phyloP scores from a whole-genome alignment of 257 asterid genomes.

The Solanum sitiens region DNA sequence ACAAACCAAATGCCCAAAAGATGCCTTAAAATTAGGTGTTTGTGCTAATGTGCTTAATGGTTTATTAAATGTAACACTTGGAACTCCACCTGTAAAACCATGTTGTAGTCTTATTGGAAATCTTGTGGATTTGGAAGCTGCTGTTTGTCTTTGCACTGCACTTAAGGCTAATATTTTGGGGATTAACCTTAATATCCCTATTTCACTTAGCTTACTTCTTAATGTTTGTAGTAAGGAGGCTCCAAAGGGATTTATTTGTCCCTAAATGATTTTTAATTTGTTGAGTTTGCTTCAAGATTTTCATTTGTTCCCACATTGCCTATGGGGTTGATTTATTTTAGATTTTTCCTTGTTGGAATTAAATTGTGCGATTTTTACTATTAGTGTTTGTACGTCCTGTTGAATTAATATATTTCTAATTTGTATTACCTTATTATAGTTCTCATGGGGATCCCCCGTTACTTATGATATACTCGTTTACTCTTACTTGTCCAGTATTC shows the following conservation, averaged over 20 bases:
- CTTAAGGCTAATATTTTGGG: conserved; percentile 51
- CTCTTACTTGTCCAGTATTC: neutral
- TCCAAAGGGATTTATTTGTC: conserved; percentile 37
- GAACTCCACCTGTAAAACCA: conserved; percentile 36
- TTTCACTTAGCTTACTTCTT: conserved; percentile 41
- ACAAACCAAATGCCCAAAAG: conserved; percentile 6
- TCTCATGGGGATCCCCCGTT: neutral
- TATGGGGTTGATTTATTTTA: neutral
- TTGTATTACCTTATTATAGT: neutral
- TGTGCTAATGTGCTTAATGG: conserved; percentile 42
- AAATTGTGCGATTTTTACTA: neutral
- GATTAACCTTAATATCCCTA: conserved; percentile 40
- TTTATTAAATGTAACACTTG: conserved; percentile 19
- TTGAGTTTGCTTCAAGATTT: neutral
- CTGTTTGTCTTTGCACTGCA: conserved; percentile 60
- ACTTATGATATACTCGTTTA: neutral
- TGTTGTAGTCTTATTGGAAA: conserved; percentile 43
- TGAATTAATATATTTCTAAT: neutral
- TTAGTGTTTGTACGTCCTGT: neutral
- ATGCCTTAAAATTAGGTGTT: conserved; percentile 13
- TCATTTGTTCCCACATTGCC: neutral
- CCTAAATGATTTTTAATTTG: neutral
- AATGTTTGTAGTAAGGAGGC: conserved; percentile 38
- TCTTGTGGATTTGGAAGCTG: conserved; percentile 45
- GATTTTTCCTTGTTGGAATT: neutral